Base-by-base conservation (phyloP, 257 asterid genomes). In the Solanum etuberosum region DNA sequence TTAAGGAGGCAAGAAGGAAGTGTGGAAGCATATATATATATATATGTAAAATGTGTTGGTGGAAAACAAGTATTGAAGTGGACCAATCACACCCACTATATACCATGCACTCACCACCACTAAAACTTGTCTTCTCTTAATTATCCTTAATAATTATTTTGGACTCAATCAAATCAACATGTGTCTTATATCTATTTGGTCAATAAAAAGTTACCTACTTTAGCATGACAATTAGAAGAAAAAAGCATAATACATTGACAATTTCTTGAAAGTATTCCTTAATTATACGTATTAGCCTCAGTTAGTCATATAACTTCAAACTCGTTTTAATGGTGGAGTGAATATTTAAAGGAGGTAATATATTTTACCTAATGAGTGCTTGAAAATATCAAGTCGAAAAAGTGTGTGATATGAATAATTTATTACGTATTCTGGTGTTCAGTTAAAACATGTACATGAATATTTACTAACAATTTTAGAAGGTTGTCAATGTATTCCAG, bases 251-350 rank as follows among this genome's bases (percentile, higher is more conserved):
- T 16, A 34, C 12, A 70, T 32, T 2, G n/a, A 32, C 13, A 32
- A 8, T 32, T 12, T 7, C 25, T 70, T 70, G 9, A 31, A 70
- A 7, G 16, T 70, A 16, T 31, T 11, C 6, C 1, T 15, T 68
- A 29, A 31, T 67, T 67, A 27, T 27, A 67, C 1, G 37, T 31
- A 70, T 31, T 70, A 70, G n/a, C 3, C 40, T 68, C 23, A 31
- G 1, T 68, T n/a, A 29, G 38, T 7, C 3, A 16, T 70, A 70
- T 3, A 70, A 32, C 7, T 18, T 20, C 4, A 34, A 34, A 5
- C 2, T 8, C 5, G 0, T 8, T 16, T 20, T 3, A 34, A 21
- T 1, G 18, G 7, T 1, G 1, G 1, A 23, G 46, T 71, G 5
- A 18, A 18, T 18, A 16, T 7, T 9, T 32, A 9, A 34, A 32